These are phyloP conservation scores for Fusarium tricinctum DNA, from an alignment of 2,329 filamentous ascomycete genomes.

Conservation along the genomic window DNA sequence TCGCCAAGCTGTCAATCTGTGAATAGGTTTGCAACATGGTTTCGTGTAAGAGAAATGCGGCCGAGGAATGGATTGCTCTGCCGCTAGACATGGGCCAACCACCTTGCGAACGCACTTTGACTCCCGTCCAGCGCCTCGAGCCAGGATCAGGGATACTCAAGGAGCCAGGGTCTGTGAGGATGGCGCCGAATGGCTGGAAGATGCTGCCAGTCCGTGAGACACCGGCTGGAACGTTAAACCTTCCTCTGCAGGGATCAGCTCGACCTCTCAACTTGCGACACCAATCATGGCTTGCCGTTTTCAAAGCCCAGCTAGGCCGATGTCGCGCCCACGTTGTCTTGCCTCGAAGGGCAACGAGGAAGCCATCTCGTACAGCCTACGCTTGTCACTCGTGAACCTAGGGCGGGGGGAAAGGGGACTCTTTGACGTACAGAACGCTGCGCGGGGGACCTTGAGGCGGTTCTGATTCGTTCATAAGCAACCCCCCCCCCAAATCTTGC, in stretches of 20 bases:
- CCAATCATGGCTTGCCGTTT: constrained; percentile 53
- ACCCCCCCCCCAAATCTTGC: constrained; percentile 31
- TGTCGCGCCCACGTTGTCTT: constrained; percentile 50
- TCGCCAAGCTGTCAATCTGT: constrained; percentile 42
- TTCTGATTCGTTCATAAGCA: constrained; percentile 43
- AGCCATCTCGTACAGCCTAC: constrained; percentile 31
- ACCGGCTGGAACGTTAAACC: constrained; percentile 50
- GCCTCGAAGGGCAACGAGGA: constrained; percentile 29
- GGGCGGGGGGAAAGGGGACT: constrained; percentile 17
- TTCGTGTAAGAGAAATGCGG: constrained; percentile 56
- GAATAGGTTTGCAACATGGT: constrained; percentile 54
- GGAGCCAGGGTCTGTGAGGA: constrained; percentile 31
- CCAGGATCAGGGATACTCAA: constrained; percentile 27
- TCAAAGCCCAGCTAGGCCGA: constrained; percentile 51
- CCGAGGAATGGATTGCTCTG: constrained; percentile 38
- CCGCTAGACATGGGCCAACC: constrained; percentile 44
- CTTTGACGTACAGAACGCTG: constrained; percentile 49
- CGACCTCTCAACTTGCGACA: constrained; percentile 41
- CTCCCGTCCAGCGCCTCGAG: constrained; percentile 28
- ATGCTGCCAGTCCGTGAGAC: constrained; percentile 44
- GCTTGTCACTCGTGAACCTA: constrained; percentile 28
- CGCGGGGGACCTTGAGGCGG: constrained; percentile 44
- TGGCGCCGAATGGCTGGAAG: constrained; percentile 46
- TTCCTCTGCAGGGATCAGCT: constrained; percentile 44
- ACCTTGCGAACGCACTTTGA: constrained; percentile 45